Percentiles rank a stretch among this genome's conserved stretches.
Conservation (phyloP, 768 basidiomycete species). For the Boletus coccyginus region DNA sequence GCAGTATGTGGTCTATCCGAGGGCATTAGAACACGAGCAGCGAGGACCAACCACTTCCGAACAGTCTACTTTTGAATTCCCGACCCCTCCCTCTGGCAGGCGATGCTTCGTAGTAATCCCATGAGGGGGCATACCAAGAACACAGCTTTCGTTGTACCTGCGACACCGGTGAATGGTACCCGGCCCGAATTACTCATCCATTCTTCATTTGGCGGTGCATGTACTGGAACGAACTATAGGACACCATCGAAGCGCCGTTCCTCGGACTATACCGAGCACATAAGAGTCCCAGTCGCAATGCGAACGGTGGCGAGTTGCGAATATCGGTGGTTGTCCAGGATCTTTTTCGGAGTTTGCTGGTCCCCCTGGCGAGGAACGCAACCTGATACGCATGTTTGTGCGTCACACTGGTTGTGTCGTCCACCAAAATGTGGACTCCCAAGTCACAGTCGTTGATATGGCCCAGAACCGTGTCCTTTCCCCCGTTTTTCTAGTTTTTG, state of each 20-base stretch:
- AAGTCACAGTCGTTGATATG: background rate
- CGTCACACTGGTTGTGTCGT: background rate
- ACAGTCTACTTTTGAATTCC: no score
- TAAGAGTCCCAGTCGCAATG: background rate
- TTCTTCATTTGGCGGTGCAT: background rate
- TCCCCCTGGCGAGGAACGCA: background rate
- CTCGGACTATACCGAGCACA: background rate
- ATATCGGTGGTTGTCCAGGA: background rate
- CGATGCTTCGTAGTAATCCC: background rate
- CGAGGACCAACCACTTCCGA: no score
- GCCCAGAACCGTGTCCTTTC: background rate
- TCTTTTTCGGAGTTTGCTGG: conserved; percentile 1
- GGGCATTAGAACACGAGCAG: no score
- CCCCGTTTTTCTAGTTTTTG: background rate
- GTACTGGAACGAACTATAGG: background rate
- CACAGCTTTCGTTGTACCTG: conserved; percentile 9
- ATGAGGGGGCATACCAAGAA: background rate
- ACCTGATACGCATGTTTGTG: background rate
- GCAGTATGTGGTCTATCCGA: background rate
- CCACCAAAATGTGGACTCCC: background rate
- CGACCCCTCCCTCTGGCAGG: background rate
- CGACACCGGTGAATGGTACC: background rate
- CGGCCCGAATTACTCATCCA: background rate
- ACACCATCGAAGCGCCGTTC: background rate
- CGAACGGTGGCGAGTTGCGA: background rate